Base-by-base conservation (phyloP, 441 rosid genomes). In the Arabidopsis lyrata region DNA sequence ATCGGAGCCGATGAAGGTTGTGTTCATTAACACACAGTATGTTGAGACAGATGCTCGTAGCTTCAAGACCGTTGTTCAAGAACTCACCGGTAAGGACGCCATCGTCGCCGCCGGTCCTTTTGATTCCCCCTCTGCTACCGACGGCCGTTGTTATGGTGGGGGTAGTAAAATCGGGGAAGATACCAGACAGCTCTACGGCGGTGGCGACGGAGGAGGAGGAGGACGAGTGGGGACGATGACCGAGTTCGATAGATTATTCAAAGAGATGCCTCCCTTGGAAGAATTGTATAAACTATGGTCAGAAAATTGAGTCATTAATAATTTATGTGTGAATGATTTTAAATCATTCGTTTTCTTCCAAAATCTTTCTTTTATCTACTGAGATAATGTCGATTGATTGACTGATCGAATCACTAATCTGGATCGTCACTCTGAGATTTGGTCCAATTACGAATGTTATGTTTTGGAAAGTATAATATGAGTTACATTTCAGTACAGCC, bases 51-150 rank as follows among this genome's bases (percentile, higher is more conserved):
- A 83, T 15, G 70, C 79, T 48, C 55, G 59, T 42, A 84, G 76
- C 77, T 84, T 84, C 81, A 84, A 84, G 58, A 79, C 75, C 39
- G 83, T 83, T 56, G 87, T 83, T 68, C 87, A 83, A 59, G 80
- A 74, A 49, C 85, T 83, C 20, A 83, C 87, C 3, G 85, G 87
- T 64, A 83, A 83, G 53, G 75, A 83, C 54, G 77, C 85, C 16
- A 73, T 65, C 13, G 79, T 68, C 13, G 78, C 78, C 12, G 62
- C 57, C 5, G 64, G 78, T 75, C 78, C 78, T 47, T 76, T 63
- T 7, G 79, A 76, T 0, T 36, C 75, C 18, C 65, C 75, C 10
- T 47, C 70, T 5, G 29, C 66, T 47, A 55, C 79, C 3, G 57
- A 68, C 14, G 49, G 55, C 22, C 58, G 45, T 53, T 32, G 24